These are phyloP conservation scores for Copromyces sp. DNA, from an alignment of 495 filamentous ascomycete species.

Conservation along the genomic window DNA sequence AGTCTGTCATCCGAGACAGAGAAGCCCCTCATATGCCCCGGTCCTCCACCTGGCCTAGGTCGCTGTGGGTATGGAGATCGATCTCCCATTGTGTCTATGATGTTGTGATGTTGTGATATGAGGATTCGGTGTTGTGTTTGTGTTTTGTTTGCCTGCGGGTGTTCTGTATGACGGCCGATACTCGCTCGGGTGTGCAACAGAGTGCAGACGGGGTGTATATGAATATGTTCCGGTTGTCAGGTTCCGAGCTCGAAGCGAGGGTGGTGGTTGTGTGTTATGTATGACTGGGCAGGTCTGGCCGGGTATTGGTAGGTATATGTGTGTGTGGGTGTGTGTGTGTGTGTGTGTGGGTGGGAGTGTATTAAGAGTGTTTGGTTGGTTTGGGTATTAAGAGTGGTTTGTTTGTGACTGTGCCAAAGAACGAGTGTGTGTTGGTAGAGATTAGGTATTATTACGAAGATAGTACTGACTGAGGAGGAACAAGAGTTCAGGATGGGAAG, in stretches of 20 bases:
- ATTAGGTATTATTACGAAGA: slow-evolving; percentile 1
- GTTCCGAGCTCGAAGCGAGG: not conserved
- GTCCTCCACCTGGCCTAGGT: not conserved
- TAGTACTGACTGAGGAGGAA: not conserved
- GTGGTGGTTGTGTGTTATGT: not conserved
- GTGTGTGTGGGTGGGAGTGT: not conserved
- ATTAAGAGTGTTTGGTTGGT: not conserved
- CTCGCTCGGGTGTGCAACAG: not conserved
- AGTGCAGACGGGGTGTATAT: not conserved
- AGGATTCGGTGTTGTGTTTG: not conserved
- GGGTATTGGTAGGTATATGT: not conserved
- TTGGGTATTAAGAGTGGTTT: not conserved
- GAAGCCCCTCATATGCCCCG: not conserved
- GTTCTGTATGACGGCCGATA: not conserved
- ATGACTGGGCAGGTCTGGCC: not conserved
- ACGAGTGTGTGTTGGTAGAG: not conserved
- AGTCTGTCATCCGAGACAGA: slow-evolving; percentile 13
- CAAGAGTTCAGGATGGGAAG: not conserved
- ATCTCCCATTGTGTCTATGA: not conserved
- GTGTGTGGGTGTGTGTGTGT: not conserved
- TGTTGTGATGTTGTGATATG: not conserved
- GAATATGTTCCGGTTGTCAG: not conserved
- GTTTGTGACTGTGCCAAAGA: not conserved
- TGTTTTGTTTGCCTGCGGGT: not conserved
- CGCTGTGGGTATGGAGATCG: not conserved